These are phyloP conservation scores for Kluyveromyces nonfermentans DNA, from an alignment of 805 yeast genomes.

Conservation along the genomic window DNA sequence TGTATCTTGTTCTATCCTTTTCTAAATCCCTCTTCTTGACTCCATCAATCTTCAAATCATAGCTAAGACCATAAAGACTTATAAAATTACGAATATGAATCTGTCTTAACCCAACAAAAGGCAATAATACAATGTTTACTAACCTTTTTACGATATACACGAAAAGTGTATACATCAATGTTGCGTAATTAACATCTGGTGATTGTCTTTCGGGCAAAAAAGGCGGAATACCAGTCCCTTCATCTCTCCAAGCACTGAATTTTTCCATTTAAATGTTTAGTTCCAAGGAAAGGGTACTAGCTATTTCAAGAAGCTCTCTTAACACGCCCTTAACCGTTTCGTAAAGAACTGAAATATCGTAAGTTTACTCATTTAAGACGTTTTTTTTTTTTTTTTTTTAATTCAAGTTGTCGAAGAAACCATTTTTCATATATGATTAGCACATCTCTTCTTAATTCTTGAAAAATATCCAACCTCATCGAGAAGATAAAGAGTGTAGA, in stretches of 20 bases:
- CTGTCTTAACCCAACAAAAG: neutral
- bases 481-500: neutral
- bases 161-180: neutral
- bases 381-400: too few relatives aligned
- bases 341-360: too few relatives aligned
- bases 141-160: neutral
- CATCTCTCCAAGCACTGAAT: slow-evolving; percentile 77
- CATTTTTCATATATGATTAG: too few relatives aligned
- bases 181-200: neutral
- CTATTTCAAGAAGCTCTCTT: neutral
- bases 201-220: slow-evolving; percentile 47
- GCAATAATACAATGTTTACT: neutral
- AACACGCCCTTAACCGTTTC: neutral
- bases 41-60: slow-evolving; percentile 34
- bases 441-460: too few relatives aligned
- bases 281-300: neutral
- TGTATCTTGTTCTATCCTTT: slow-evolving; percentile 11
- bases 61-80: neutral
- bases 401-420: too few relatives aligned
- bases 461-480: too few relatives aligned
- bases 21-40: slow-evolving; percentile 30
- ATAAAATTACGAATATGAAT: neutral
- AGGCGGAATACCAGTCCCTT: slow-evolving; percentile 90
- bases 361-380: too few relatives aligned
- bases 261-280: slow-evolving; percentile 54